These are phyloP conservation scores for Tremellales sp. DNA, from an alignment of 1,284 basidiomycete species.

Conservation along the genomic window DNA sequence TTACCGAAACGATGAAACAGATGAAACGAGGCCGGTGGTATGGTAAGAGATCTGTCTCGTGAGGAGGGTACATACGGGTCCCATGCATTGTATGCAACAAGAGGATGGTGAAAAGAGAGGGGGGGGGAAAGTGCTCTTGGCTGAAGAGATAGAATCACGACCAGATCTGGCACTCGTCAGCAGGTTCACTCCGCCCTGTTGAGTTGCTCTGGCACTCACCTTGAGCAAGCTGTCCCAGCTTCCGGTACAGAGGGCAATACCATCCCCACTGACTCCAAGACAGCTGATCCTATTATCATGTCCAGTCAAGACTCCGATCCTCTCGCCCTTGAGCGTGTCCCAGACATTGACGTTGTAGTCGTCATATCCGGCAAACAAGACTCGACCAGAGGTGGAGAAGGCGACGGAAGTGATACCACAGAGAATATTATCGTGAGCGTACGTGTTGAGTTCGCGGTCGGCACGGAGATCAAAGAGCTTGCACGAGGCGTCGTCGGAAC, in stretches of 20 bases:
- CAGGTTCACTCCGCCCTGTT: background rate
- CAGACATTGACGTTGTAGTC: conserved; percentile 99
- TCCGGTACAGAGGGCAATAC: conserved; percentile 96
- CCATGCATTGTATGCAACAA: too few species aligned
- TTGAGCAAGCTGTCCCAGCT: conserved; percentile 96
- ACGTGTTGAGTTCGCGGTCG: conserved; percentile 91
- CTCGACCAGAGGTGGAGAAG: conserved; percentile 93
- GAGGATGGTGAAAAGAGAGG: too few species aligned
- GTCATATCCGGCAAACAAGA: conserved; percentile 97
- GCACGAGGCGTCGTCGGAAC: conserved; percentile 98
- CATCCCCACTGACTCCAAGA: conserved; percentile 90
- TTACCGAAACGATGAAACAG: too few species aligned
- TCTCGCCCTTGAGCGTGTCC: conserved; percentile 97
- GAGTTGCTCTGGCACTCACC: too few species aligned
- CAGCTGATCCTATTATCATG: conserved; percentile 98
- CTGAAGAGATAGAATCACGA: conserved; percentile 2
- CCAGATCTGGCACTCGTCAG: conserved; percentile 2
- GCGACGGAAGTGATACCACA: conserved; percentile 98
- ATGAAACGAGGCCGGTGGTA: too few species aligned
- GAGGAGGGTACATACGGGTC: too few species aligned
- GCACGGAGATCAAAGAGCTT: conserved; percentile 96
- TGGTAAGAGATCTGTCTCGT: too few species aligned
- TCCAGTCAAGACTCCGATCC: conserved; percentile 91
- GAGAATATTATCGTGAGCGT: conserved; percentile 96
- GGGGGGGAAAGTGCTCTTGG: too few species aligned